These are phyloP conservation scores for Paramyrothecium roridum DNA, from an alignment of 2,329 filamentous ascomycete genomes.

Conservation along the genomic window DNA sequence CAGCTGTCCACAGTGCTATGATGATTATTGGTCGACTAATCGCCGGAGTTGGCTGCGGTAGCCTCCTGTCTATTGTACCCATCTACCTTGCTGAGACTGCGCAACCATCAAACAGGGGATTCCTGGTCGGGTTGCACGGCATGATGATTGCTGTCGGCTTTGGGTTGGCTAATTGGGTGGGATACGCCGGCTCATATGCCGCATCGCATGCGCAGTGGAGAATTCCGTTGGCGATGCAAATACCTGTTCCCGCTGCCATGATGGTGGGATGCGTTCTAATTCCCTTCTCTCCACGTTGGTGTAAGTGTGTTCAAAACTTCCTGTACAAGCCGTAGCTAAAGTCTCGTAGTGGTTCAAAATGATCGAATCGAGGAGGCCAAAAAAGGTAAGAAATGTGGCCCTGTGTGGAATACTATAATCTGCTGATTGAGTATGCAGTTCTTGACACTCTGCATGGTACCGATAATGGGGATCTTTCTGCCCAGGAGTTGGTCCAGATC, in stretches of 20 bases:
- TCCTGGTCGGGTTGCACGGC: slow-evolving; percentile 20
- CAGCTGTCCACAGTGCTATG: slow-evolving; percentile 33
- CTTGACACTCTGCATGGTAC: neutral
- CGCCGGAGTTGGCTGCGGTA: slow-evolving; percentile 37
- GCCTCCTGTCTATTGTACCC: slow-evolving; percentile 21
- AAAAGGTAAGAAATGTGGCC: no score
- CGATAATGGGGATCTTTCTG: neutral
- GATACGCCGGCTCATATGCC: slow-evolving; percentile 29
- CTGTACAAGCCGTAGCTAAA: neutral
- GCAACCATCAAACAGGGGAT: slow-evolving; percentile 1
- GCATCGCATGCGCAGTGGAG: slow-evolving; percentile 27
- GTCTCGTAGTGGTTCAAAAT: slow-evolving; percentile 1
- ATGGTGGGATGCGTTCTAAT: neutral
- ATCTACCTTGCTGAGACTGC: slow-evolving; percentile 4
- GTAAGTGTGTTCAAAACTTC: no score
- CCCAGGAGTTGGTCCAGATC: slow-evolving; percentile 22
- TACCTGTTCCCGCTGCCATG: neutral
- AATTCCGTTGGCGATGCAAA: slow-evolving; percentile 27
- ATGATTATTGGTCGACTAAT: slow-evolving; percentile 36
- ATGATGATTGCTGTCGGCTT: slow-evolving; percentile 32
- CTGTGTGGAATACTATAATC: no score
- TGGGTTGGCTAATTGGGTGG: slow-evolving; percentile 35
- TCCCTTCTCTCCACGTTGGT: neutral
- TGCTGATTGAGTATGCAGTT: neutral
- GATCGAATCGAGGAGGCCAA: slow-evolving; percentile 12